Conservation (phyloP, 1,284 basidiomycete genomes). For the Cystobasidiaceae sp. region DNA sequence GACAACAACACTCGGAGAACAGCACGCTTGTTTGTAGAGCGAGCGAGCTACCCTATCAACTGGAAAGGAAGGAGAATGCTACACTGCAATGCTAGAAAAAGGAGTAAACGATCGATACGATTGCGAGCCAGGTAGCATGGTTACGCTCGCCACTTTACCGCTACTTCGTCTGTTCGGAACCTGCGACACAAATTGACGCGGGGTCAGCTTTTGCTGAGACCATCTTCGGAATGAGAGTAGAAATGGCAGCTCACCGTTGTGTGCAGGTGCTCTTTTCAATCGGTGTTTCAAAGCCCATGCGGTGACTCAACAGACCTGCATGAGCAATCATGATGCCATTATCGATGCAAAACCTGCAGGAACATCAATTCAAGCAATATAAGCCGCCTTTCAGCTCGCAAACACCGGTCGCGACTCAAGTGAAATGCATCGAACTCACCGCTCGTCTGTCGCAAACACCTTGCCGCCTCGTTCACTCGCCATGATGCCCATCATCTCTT, state of each 20-base stretch:
- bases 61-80: neutral
- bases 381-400: too few species aligned
- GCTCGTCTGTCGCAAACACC: constrained; percentile 93
- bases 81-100: neutral
- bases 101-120: too few species aligned
- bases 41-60: too few species aligned
- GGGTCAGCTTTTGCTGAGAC: neutral
- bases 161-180: constrained; percentile 85
- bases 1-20: too few species aligned
- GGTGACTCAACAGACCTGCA: constrained; percentile 76
- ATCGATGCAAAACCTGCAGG: constrained; percentile 87
- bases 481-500: constrained; percentile 99
- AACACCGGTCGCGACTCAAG: too few species aligned
- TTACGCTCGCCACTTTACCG: constrained; percentile 69
- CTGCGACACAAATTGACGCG: constrained; percentile 50
- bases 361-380: neutral
- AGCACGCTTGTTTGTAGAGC: too few species aligned
- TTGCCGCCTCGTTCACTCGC: constrained; percentile 79
- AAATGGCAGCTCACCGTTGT: constrained; percentile 64
- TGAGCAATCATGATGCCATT: constrained; percentile 99
- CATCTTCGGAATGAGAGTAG: too few species aligned
- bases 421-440: too few species aligned
- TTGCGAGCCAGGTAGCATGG: neutral
- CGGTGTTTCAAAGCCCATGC: constrained; percentile 83
- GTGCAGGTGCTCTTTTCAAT: constrained; percentile 77